Evolutionary conservation across 2,329 filamentous ascomycete species (phyloP), one percentile per base, ranked within the genome.

Genomic region (Nemania diffusa): DNA sequence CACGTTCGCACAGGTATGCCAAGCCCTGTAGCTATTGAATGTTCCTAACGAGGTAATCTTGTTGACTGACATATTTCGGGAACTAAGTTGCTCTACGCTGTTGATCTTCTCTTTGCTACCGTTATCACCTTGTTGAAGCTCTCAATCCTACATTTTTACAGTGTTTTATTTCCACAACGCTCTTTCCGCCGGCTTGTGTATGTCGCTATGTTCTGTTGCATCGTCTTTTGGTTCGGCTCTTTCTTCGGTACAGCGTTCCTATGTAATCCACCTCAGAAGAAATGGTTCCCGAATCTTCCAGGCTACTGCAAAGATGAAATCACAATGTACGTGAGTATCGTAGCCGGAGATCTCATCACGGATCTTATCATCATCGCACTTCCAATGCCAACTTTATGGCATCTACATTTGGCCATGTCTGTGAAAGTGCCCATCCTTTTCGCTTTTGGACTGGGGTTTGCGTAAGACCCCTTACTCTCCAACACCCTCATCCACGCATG

Each of bases 381-480:
- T 29, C 69, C 71, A 0, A 67, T 73, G 46, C 71, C 71, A 4
- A 46, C 69, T 11, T n/a, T 73, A 5, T 71, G 70, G 65, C 40
- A 34, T 8, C 55, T 72, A 6, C 55, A 72, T 6, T 34, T 73
- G 13, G 53, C 67, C 3, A 50, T n/a, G 13, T 15, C 13, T 3
- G 67, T 57, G 22, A 72, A 71, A 17, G 46, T 73, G 29, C 63
- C 40, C 1, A 29, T 75, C 4, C 67, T 50, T 5, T 57, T 69
- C 2, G 61, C 69, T 6, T 75, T 75, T 57, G 61, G 70, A 22
- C 34, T 75, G 2, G 73, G 73, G 42, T 62, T 72, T 13, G 51
- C 68, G 73, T 74, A 62, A 48, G 72, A 1, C 26, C n/a, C 44
- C 32, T 26, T 5, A 15, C 11, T n/a, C 5, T 17, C 42, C 3